These are phyloP conservation scores for Pharus latifolius DNA, from an alignment of 176 grass and related monocot genomes.

Conservation along the genomic window DNA sequence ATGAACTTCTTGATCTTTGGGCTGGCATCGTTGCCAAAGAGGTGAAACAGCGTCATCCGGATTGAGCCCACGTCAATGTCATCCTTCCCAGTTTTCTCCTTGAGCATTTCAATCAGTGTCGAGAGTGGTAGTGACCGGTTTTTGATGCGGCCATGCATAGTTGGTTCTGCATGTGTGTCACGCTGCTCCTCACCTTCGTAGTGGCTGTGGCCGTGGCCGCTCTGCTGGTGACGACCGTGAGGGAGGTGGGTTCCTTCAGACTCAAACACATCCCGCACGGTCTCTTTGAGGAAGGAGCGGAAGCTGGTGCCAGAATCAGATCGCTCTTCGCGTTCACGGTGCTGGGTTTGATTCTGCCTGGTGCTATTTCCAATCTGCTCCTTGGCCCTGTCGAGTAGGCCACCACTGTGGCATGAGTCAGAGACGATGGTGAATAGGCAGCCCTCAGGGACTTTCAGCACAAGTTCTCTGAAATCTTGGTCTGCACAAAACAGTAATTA, in stretches of 20 bases:
- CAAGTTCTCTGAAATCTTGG: slow-evolving; percentile 80
- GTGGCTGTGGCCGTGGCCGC: slow-evolving; percentile 6
- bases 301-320: slow-evolving; percentile 46
- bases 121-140: slow-evolving; percentile 64
- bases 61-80: slow-evolving; percentile 92
- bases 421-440: slow-evolving; percentile 89
- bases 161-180: slow-evolving; percentile 2
- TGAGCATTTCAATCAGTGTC: slow-evolving; percentile 79
- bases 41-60: slow-evolving; percentile 68
- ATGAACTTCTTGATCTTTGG: slow-evolving; percentile 99
- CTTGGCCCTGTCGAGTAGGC: slow-evolving; percentile 72
- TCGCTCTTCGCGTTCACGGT: slow-evolving; percentile 32
- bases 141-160: slow-evolving; percentile 32
- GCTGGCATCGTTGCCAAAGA: slow-evolving; percentile 82
- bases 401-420: slow-evolving; percentile 95
- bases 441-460: slow-evolving; percentile 57
- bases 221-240: neutral
- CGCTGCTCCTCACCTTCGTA: slow-evolving; percentile 26
- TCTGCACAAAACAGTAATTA: slow-evolving; percentile 38
- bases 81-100: slow-evolving; percentile 87
- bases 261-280: slow-evolving; percentile 36
- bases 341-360: slow-evolving; percentile 28
- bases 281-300: slow-evolving; percentile 71
- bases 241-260: slow-evolving; percentile 56
- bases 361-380: slow-evolving; percentile 94